Evolutionary conservation across 805 yeast genomes (phyloP).

Genomic region (Nakazawaea holstii): DNA sequence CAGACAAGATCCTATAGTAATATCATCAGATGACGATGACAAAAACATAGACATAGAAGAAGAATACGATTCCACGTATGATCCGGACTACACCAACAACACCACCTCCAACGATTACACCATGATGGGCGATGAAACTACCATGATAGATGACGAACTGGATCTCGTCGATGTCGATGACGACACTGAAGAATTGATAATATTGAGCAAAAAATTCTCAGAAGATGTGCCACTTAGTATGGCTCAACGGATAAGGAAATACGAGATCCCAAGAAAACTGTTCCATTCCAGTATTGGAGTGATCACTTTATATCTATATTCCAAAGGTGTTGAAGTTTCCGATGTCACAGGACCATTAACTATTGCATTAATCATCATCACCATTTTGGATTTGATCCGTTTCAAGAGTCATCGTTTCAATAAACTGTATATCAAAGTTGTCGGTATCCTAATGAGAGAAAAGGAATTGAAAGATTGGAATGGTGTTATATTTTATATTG

Average conservation of each 20-base stretch:
- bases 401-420: constrained; percentile 60
- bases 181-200: constrained; percentile 8
- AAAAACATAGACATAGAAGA: not conserved
- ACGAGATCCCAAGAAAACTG: constrained; percentile 84
- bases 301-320: constrained; percentile 68
- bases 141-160: constrained; percentile 9
- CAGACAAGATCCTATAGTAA: no score
- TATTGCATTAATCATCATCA: constrained; percentile 49
- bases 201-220: constrained; percentile 2
- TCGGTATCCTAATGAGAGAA: constrained; percentile 84
- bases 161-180: constrained; percentile 10
- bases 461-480: constrained; percentile 63
- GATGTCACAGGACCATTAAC: constrained; percentile 58
- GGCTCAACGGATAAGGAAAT: constrained; percentile 39
- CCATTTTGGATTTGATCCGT: constrained; percentile 63
- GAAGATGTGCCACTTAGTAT: constrained; percentile 1
- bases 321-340: constrained; percentile 48
- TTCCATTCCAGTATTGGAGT: constrained; percentile 90
- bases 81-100: constrained; percentile 6
- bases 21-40: not conserved
- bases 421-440: constrained; percentile 52
- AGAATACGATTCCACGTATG: constrained; percentile 9
- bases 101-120: not conserved
- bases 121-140: constrained; percentile 6
- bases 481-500: constrained; percentile 84